Conservation (phyloP, 441 rosid species). For the Syzygium syzygioides region DNA sequence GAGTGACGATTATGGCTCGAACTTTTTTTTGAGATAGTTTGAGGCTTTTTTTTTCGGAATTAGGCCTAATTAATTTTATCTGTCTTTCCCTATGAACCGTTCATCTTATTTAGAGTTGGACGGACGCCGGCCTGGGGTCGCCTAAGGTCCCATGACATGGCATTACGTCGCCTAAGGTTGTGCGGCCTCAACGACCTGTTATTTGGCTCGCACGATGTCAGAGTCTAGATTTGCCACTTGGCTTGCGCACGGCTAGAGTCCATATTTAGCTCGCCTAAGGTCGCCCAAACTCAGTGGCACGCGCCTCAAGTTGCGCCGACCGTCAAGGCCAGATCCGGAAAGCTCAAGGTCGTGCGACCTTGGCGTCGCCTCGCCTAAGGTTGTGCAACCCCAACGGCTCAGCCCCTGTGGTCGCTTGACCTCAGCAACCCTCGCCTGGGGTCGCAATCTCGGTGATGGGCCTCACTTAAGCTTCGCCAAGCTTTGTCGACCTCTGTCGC, state of each 20-base stretch:
- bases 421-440: neutral
- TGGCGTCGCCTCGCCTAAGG: neutral
- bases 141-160: neutral
- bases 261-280: neutral
- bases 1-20: no score
- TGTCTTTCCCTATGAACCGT: accelerated
- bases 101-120: neutral
- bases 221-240: neutral
- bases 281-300: neutral
- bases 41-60: no score
- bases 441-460: neutral
- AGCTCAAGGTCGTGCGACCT: neutral
- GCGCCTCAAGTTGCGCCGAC: neutral
- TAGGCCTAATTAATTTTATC: no score
- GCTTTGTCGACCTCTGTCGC: neutral
- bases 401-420: no score
- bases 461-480: neutral
- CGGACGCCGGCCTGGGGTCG: neutral
- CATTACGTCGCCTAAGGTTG: no score
- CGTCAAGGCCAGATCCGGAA: accelerated
- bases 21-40: no score
- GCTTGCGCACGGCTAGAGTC: neutral
- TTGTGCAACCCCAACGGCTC: no score
- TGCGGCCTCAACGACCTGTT: accelerated
- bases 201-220: accelerated